A percentile compares a stretch with the other conserved stretches of the same genome.
Conservation (phyloP, 495 filamentous ascomycete species). For the Tuber umbilicatum region DNA sequence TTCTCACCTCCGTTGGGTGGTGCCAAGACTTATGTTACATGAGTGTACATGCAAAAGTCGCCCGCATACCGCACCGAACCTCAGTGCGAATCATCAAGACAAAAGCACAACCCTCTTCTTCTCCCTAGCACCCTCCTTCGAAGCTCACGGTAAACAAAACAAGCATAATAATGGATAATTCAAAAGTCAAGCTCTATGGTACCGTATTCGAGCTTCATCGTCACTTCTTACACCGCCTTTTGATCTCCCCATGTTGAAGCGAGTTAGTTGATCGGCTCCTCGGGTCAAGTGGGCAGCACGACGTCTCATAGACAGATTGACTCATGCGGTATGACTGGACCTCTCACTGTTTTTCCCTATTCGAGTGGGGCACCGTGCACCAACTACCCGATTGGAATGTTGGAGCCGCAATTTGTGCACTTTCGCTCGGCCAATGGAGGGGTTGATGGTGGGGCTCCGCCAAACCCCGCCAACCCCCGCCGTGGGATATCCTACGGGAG, state of each 20-base stretch:
- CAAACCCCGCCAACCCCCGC: neutral
- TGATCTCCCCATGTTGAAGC: neutral
- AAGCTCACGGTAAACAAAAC: too few species aligned
- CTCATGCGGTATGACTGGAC: neutral
- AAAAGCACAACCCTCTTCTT: too few species aligned
- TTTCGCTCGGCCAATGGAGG: neutral
- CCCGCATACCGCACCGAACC: too few species aligned
- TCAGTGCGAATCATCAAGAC: too few species aligned
- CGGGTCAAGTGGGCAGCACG: neutral
- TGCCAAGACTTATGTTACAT: too few species aligned
- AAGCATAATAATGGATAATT: neutral
- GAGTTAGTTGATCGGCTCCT: neutral
- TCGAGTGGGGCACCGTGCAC: neutral
- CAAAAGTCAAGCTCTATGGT: too few species aligned
- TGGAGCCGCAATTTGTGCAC: conserved; percentile 3
- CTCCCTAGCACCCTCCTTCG: too few species aligned
- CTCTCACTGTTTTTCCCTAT: neutral
- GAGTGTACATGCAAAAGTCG: too few species aligned
- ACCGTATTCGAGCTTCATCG: too few species aligned
- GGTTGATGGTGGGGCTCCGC: neutral
- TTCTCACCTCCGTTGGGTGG: too few species aligned
- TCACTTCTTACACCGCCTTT: too few species aligned
- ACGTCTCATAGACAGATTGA: neutral
- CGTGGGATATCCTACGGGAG: too few species aligned
- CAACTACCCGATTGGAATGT: neutral